These are phyloP conservation scores for Vinca minor DNA, from an alignment of 257 asterid species.

Conservation along the genomic window DNA sequence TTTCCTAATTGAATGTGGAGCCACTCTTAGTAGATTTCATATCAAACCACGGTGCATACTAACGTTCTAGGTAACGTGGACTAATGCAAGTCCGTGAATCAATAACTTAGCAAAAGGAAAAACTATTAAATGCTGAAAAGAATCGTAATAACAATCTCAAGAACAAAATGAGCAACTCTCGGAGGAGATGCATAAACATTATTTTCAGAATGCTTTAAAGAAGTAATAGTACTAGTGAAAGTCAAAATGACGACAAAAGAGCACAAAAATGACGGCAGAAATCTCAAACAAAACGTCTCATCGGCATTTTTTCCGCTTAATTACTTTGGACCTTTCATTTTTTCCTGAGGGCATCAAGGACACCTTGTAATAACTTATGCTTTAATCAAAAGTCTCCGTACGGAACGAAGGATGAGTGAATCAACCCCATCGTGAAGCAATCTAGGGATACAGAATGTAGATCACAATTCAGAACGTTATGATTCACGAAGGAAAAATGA, in stretches of 20 bases:
- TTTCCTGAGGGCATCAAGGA: background rate
- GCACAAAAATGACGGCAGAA: background rate
- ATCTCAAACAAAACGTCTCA: background rate
- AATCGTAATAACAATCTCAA: background rate
- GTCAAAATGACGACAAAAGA: background rate
- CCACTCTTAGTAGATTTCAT: background rate
- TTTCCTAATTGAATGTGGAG: background rate
- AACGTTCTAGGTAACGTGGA: background rate
- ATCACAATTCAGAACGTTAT: background rate
- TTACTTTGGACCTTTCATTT: background rate
- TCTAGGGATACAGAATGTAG: background rate
- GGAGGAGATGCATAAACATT: background rate
- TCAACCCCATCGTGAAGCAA: background rate
- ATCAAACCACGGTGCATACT: background rate
- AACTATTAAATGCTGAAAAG: too few relatives aligned
- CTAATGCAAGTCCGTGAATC: background rate
- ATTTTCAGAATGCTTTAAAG: background rate
- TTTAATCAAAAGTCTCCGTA: background rate
- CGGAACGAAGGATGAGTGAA: background rate
- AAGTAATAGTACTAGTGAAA: background rate
- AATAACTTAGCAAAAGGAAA: background rate
- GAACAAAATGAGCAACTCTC: background rate
- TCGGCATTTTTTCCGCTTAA: background rate
- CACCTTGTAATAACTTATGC: background rate
- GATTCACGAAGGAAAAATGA: background rate